A percentile compares a stretch with the other conserved stretches of the same genome.
phyloP scores from a whole-genome alignment of 1,139 yeast species.

The Diutina pseudorugosa region DNA sequence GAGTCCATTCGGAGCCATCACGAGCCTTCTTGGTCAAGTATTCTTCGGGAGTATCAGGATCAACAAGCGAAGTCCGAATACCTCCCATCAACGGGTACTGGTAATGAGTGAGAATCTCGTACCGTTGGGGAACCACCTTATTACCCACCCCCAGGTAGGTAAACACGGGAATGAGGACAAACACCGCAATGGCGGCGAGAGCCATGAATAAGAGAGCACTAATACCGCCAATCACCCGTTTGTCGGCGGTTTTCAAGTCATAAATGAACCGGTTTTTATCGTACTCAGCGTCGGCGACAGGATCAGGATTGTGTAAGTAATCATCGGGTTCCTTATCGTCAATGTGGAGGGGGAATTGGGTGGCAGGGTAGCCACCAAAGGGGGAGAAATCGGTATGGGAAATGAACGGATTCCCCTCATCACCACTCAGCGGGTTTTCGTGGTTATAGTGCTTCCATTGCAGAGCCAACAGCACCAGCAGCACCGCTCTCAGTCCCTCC shows the following conservation, averaged over 20 bases:
- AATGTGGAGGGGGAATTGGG: slow-evolving; percentile 16
- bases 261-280: slow-evolving; percentile 16
- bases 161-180: slow-evolving; percentile 15
- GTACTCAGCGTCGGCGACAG: slow-evolving; percentile 16
- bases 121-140: slow-evolving; percentile 14
- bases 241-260: slow-evolving; percentile 16
- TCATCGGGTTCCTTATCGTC: slow-evolving; percentile 18
- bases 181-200: slow-evolving; percentile 11
- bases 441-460: slow-evolving; percentile 7
- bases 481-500: slow-evolving; percentile 16
- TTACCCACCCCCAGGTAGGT: slow-evolving; percentile 14
- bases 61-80: slow-evolving; percentile 50
- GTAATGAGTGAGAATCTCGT: slow-evolving; percentile 43
- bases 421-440: not conserved
- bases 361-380: slow-evolving; percentile 20
- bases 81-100: slow-evolving; percentile 49
- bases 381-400: slow-evolving; percentile 1
- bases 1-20: slow-evolving; percentile 52
- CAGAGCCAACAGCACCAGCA: slow-evolving; percentile 16
- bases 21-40: slow-evolving; percentile 34
- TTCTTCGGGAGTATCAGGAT: slow-evolving; percentile 63
- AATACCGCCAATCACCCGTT: slow-evolving; percentile 13
- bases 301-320: slow-evolving; percentile 19
- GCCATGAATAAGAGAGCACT: slow-evolving; percentile 12
- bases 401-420: slow-evolving; percentile 1